phyloP scores from a whole-genome alignment of 163 green algal genomes.

The Prototheca cutis region DNA sequence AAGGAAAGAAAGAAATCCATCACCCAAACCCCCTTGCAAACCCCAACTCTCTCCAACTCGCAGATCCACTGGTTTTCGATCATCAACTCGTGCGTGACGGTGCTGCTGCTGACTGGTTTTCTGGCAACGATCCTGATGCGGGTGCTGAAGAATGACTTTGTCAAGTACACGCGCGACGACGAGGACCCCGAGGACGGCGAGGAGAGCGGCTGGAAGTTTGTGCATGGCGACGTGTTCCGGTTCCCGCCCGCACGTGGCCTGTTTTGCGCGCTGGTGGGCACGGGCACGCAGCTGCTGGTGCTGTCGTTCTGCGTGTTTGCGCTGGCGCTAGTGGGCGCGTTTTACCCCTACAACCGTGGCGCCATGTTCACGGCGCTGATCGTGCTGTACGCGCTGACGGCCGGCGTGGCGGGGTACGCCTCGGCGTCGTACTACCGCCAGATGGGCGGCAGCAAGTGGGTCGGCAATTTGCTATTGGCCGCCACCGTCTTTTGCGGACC shows the following conservation, averaged over 20 bases:
- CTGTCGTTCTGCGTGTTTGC: constrained; percentile 22
- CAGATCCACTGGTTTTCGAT: constrained; percentile 99
- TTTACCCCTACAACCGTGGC: constrained; percentile 94
- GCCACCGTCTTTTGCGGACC: constrained; percentile 81
- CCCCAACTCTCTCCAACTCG: too few species aligned
- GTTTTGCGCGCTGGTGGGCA: constrained; percentile 81
- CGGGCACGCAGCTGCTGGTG: constrained; percentile 50
- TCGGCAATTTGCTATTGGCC: constrained; percentile 84
- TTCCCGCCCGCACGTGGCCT: constrained; percentile 62
- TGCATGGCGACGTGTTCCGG: constrained; percentile 81
- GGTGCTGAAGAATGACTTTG: constrained; percentile 90
- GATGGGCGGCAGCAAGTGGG: constrained; percentile 79
- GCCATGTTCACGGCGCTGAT: constrained; percentile 77
- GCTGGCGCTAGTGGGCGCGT: constrained; percentile 70
- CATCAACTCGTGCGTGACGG: constrained; percentile 96
- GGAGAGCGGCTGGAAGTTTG: constrained; percentile 80
- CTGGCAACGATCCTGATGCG: constrained; percentile 97
- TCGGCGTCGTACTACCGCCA: constrained; percentile 59
- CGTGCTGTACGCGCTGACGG: constrained; percentile 85
- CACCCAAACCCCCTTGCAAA: too few species aligned
- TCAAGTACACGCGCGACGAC: constrained; percentile 39
- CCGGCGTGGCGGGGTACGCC: constrained; percentile 77
- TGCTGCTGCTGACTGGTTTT: constrained; percentile 96
- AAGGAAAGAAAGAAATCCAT: too few species aligned
- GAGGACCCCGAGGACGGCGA: constrained; percentile 66